Evolutionary conservation across 257 asterid genomes (phyloP), one percentile per base, ranked within the genome.

Genomic region (Solanum rostratum): DNA sequence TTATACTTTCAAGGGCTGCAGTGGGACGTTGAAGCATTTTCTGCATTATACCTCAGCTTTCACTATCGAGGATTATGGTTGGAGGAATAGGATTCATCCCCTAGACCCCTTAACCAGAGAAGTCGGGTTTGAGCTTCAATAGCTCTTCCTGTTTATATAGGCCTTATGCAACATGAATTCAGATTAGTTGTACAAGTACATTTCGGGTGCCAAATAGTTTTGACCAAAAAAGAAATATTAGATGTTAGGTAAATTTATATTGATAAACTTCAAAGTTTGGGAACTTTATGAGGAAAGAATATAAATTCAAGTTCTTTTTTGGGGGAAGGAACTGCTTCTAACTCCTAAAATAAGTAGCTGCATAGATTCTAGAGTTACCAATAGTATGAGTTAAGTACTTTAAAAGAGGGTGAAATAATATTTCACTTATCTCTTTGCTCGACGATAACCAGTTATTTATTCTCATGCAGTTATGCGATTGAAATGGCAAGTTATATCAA

Each of bases 401-500:
- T 46, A 46, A 46, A 46, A 46, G 52, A 46, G 52, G 14, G 52
- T 46, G 52, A 43, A 7, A 7, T 43, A 43, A 43, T 43, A 43
- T 43, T 43, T 49, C 13, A 49, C 53, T 49, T 49, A 24, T 62
- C 16, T 63, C 37, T 33, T 55, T 80, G 84, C 50, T 81, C 8
- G 84, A 41, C 24, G 41, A 74, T 14, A 22, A 46, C 60, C 0
- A 7, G 22, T 82, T 12, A 81, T 79, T 86, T 80, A 84, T 83
- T 57, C 80, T 73, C 62, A 62, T 89, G 87, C 93, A 96, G 98
- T 62, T 97, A 96, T 83, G 89, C 86, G 4, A 91, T 95, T n/a
- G 93, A 93, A 85, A 93, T 96, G 97, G 97, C 99, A 49, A 93
- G 98, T 84, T 96, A 95, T 70, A 98, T 71, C 29, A 27, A 84